Conservation (phyloP, 176 grass and related monocot genomes). For the Avena eriantha region DNA sequence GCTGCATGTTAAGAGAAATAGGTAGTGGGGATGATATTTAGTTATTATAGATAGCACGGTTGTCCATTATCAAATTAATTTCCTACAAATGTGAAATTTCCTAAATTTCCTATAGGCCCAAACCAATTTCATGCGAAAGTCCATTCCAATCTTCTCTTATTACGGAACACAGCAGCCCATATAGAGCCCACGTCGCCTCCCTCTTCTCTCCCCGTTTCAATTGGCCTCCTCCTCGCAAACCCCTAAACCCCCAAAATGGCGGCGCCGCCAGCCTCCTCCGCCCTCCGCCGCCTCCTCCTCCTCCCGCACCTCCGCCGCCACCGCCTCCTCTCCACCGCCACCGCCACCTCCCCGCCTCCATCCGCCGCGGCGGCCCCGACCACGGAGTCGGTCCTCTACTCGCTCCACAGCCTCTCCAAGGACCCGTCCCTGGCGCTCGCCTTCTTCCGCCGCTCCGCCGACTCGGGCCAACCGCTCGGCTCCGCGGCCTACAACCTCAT, state of each 20-base stretch:
- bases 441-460: constrained; percentile 62
- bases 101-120: too few species aligned
- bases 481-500: constrained; percentile 83
- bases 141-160: too few species aligned
- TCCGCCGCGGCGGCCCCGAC: constrained; percentile 4
- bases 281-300: constrained; percentile 46
- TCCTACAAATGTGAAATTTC: too few species aligned
- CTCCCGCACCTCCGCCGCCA: background rate
- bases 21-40: too few species aligned
- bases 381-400: constrained; percentile 80
- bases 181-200: too few species aligned
- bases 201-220: too few species aligned
- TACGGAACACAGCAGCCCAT: too few species aligned
- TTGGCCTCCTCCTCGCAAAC: background rate
- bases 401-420: constrained; percentile 68
- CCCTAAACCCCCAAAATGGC: constrained; percentile 37
- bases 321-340: constrained; percentile 10
- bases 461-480: constrained; percentile 47
- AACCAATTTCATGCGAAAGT: too few species aligned
- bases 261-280: constrained; percentile 37
- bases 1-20: too few species aligned
- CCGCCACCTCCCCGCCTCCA: background rate
- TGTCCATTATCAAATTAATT: too few species aligned
- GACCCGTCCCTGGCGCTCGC: constrained; percentile 61
- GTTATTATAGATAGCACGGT: too few species aligned